Evolutionary conservation across 768 basidiomycete species (phyloP).

Genomic region (Russula lepida): DNA sequence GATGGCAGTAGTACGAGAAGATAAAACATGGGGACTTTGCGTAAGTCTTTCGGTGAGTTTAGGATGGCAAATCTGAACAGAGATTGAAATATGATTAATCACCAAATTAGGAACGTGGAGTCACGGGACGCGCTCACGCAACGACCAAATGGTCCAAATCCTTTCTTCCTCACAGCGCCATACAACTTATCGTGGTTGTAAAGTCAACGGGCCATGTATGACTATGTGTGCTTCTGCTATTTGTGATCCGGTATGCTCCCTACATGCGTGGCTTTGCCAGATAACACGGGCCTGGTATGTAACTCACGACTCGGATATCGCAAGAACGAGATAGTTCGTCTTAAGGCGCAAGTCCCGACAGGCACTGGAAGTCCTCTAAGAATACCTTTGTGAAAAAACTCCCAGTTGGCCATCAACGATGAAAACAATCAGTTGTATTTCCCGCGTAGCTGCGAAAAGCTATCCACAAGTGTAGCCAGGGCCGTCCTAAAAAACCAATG

Average conservation of each 20-base stretch:
- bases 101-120: background rate
- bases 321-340: background rate
- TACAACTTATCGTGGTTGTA: background rate
- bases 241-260: too few species aligned
- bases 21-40: background rate
- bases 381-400: background rate
- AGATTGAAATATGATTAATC: background rate
- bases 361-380: background rate
- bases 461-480: background rate
- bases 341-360: background rate
- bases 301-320: too few species aligned
- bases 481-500: background rate
- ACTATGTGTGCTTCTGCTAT: background rate
- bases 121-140: too few species aligned
- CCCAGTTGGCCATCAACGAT: background rate
- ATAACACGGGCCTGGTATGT: too few species aligned
- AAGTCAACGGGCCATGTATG: background rate
- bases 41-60: background rate
- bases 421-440: background rate
- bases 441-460: background rate
- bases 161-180: background rate
- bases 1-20: background rate
- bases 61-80: background rate
- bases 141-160: background rate
- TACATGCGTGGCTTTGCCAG: background rate